These are phyloP conservation scores for Pseudoscleropodium purum DNA, from an alignment of 225 moss, liverwort and hornwort genomes.

Conservation along the genomic window DNA sequence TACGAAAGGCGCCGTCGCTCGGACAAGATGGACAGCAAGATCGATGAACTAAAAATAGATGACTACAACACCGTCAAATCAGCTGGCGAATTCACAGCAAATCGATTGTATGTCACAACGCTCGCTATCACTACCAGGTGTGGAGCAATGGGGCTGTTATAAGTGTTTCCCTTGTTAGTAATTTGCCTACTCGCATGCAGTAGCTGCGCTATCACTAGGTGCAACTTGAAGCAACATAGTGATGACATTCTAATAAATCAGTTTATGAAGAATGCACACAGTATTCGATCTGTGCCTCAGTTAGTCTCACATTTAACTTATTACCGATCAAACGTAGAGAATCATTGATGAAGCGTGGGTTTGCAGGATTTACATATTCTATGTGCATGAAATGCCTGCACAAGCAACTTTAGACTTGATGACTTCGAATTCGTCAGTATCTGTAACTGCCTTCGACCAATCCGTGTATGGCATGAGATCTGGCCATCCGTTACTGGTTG, in stretches of 20 bases:
- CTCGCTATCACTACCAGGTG: not conserved
- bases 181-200: not conserved
- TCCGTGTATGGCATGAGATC: not conserved
- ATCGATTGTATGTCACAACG: not conserved
- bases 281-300: no score
- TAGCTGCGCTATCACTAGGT: not conserved
- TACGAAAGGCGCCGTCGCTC: not conserved
- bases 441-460: not conserved
- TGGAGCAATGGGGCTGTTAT: not conserved
- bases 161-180: not conserved
- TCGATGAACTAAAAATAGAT: not conserved
- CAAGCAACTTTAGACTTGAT: not conserved
- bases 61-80: not conserved
- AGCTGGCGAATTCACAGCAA: no score
- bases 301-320: not conserved
- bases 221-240: not conserved
- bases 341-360: not conserved
- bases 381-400: not conserved
- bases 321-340: not conserved
- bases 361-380: not conserved
- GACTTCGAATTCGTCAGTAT: not conserved
- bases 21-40: not conserved
- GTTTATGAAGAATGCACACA: not conserved
- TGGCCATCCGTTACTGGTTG: not conserved
- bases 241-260: not conserved